Evolutionary conservation across 352 stramenopile genomes (phyloP).

Genomic region (Phytophthora tentaculata): DNA sequence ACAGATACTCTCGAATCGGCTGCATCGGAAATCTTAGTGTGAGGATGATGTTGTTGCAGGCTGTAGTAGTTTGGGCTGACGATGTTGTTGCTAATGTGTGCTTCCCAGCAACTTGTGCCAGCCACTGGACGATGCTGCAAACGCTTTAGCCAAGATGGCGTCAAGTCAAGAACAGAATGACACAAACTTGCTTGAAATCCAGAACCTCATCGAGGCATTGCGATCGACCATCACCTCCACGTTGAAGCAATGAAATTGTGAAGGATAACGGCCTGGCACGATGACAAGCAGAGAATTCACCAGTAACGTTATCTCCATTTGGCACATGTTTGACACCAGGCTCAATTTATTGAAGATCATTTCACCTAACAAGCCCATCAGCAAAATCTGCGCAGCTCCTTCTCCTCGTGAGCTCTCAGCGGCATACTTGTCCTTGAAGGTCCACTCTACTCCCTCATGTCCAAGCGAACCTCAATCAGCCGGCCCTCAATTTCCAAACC

Average conservation of each 20-base stretch:
- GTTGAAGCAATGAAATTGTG: conserved; percentile 8
- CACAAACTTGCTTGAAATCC: conserved; percentile 49
- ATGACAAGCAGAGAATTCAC: too few species aligned
- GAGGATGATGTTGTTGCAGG: conserved; percentile 5
- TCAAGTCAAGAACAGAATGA: conserved; percentile 8
- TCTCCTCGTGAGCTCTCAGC: conserved; percentile 18
- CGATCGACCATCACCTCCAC: conserved; percentile 28
- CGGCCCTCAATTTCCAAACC: conserved; percentile 70
- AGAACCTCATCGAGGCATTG: conserved; percentile 41
- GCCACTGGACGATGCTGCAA: conserved; percentile 5
- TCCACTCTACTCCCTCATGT: conserved; percentile 60
- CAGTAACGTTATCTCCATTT: not conserved
- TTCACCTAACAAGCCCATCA: conserved; percentile 21
- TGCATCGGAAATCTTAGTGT: conserved; percentile 1
- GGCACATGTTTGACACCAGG: not conserved
- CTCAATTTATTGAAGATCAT: too few species aligned
- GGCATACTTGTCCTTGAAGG: conserved; percentile 3
- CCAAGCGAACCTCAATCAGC: conserved; percentile 69
- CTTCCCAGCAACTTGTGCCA: conserved; percentile 3
- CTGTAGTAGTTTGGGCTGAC: not conserved
- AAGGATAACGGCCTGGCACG: too few species aligned
- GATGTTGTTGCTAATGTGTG: not conserved
- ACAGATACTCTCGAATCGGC: not conserved
- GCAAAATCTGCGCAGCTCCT: conserved; percentile 25
- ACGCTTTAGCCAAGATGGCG: conserved; percentile 1